These are phyloP conservation scores for Colletotrichum viniferum DNA, from an alignment of 2,329 filamentous ascomycete genomes.

Conservation along the genomic window DNA sequence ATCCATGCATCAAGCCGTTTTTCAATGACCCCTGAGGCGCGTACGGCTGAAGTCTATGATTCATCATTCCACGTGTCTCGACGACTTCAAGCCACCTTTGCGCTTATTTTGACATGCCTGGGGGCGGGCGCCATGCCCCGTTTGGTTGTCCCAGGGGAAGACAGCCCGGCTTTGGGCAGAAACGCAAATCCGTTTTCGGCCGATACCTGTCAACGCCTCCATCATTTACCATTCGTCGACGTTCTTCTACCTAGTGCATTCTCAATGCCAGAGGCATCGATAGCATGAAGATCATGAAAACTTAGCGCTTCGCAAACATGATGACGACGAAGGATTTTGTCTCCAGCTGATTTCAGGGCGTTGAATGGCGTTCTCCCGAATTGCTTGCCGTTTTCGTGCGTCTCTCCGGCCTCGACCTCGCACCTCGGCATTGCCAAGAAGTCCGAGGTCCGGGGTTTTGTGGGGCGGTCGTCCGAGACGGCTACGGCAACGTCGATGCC, in stretches of 20 bases:
- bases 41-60: not conserved
- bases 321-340: not conserved
- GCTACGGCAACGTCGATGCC: not conserved
- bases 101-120: not conserved
- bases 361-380: not conserved
- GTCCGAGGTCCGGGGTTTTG: slow-evolving; percentile 14
- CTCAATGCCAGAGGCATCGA: too few species aligned
- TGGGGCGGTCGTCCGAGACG: not conserved
- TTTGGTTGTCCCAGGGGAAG: too few species aligned
- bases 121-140: too few species aligned
- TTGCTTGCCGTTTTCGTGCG: not conserved
- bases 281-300: too few species aligned
- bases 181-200: not conserved
- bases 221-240: too few species aligned
- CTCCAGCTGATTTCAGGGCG: accelerated
- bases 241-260: too few species aligned
- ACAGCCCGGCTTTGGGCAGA: too few species aligned
- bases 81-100: not conserved
- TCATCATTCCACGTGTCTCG: slow-evolving; percentile 4
- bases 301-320: accelerated
- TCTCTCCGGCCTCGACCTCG: not conserved
- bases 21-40: too few species aligned
- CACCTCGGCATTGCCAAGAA: slow-evolving; percentile 21
- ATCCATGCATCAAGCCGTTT: not conserved
- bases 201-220: not conserved